Base-by-base conservation (phyloP, 2,329 filamentous ascomycete species). In the Parastagonospora avenae region DNA sequence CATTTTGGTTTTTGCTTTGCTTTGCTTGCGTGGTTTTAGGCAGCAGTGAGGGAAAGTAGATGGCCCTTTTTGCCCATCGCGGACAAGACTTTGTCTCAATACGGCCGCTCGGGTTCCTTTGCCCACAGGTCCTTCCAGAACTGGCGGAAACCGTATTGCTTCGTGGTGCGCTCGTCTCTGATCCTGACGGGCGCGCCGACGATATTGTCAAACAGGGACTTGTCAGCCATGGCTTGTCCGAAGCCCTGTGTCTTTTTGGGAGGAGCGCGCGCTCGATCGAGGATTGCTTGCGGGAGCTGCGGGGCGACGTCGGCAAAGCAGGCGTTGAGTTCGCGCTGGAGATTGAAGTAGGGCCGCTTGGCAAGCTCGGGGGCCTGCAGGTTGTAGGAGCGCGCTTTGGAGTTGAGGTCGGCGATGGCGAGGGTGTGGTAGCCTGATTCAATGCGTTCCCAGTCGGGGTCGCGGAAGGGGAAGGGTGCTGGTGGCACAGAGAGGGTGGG, bases 251-350 rank as follows among this genome's bases (percentile, higher is more conserved):
- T 63, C 42, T 80, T 72, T 40, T 68, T 60, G 44, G 59, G 71
- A 0, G 77, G 79, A 33, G 72, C 77, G 12, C 76, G 73, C 5
- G 90, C 90, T 15, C 91, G 80, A 27, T 89, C 82, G 50, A 82
- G 81, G 53, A 97, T 94, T 55, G 87, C 86, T 2, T 82, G 79
- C 0, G 91, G 84, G 4, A 97, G 74, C 40, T 82, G 78, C 0
- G 91, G 91, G 6, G 93, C 93, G 1, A 96, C 87, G 53, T 96
- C 92, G 0, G 91, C 89, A 67, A 87, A 97, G 70, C 92, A 97
- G 2, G 84, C 80, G 28, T 81, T 82, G 12, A 97, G 80, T 74
- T 99, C 94, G 42, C 93, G 85, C 38, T 92, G 85, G 7, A 97
- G 83, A 2, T 82, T 87, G 67, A 91, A 92, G 73, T 97, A 97